Percentiles rank a stretch among this genome's conserved stretches.
Evolutionary conservation across 257 asterid species (phyloP).

Genomic region (Fraxinus americana): DNA sequence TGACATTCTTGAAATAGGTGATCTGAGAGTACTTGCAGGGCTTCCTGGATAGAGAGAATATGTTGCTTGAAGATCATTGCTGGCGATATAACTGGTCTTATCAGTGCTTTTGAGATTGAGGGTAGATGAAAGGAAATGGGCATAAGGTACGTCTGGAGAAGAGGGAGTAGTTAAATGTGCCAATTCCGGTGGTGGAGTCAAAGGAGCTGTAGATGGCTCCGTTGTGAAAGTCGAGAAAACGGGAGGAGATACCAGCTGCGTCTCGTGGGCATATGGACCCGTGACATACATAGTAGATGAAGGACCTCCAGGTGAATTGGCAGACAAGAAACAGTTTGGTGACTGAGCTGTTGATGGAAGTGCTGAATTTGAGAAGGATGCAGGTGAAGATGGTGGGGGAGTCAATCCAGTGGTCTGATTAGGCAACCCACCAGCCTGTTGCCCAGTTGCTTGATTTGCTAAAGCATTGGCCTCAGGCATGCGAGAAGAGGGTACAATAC

Average conservation of each 20-base stretch:
- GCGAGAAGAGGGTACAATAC: constrained; percentile 89
- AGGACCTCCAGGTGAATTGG: constrained; percentile 56
- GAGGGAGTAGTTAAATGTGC: constrained; percentile 74
- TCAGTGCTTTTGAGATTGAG: constrained; percentile 29
- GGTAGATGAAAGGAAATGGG: constrained; percentile 60
- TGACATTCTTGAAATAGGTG: constrained; percentile 44
- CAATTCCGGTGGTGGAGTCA: constrained; percentile 70
- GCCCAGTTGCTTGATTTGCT: constrained; percentile 66
- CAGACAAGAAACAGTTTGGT: constrained; percentile 51
- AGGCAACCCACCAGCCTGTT: constrained; percentile 65
- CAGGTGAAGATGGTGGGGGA: constrained; percentile 81
- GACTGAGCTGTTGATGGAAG: constrained; percentile 63
- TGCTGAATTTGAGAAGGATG: constrained; percentile 60
- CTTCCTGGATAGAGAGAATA: constrained; percentile 59
- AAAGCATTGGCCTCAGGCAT: constrained; percentile 61
- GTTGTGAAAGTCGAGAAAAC: constrained; percentile 71
- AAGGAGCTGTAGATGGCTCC: constrained; percentile 74
- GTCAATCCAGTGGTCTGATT: constrained; percentile 48
- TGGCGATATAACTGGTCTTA: constrained; percentile 25
- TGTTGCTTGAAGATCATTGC: constrained; percentile 45
- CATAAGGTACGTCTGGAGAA: constrained; percentile 77
- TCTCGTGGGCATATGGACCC: constrained; percentile 72
- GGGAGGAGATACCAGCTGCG: constrained; percentile 72
- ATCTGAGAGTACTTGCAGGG: constrained; percentile 52
- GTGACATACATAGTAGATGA: constrained; percentile 57